Evolutionary conservation across 371 early-diverging fungal genomes (phyloP), one percentile per base, ranked within the genome.

Genomic region (Catenaria anguillulae): DNA sequence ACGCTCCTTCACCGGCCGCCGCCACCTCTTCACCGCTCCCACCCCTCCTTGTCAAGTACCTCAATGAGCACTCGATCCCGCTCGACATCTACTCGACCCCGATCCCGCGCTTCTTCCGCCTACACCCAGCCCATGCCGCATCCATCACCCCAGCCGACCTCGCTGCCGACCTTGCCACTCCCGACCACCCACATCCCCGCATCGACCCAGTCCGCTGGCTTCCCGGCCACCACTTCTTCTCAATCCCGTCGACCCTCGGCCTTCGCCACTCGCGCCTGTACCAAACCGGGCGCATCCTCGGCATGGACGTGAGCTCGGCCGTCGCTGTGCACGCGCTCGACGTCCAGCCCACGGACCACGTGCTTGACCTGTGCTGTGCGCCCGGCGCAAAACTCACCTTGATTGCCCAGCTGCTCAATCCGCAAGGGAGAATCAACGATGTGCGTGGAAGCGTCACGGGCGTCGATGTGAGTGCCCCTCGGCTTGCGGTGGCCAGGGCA

Each of bases 391-490:
- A 89, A 64, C 74, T 93, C 19, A 83, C 87, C 64, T 78, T 86
- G 71, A 75, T 90, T 40, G 76, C 85, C 4, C 88, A 93, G 65
- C 48, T 86, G 2, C 68, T 88, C 46, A 76, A 75, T 4, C 62
- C 68, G 26, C 64, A 73, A 2, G 83, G 80, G 26, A n/a, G n/a
- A n/a, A n/a, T n/a, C n/a, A n/a, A n/a, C n/a, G 17, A 65, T 56
- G 66, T 42, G 55, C 34, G 69, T 33, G 92, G 95, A 1, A 87
- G 89, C 0, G 85, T 88, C 1, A 96, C 97, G 0, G 97, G 95
- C 1, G 93, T 96, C 0, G 97, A 96, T 69, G 72, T 93, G 37
- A 83, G 86, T 0, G 55, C 65, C 4, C 81, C 85, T 65, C 78
- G 97, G 15, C 66, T 87, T 36, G 76, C 85, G 0, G 89, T 84